Base-by-base conservation (phyloP, 148 eudicot species). In the Diospyros lotus region DNA sequence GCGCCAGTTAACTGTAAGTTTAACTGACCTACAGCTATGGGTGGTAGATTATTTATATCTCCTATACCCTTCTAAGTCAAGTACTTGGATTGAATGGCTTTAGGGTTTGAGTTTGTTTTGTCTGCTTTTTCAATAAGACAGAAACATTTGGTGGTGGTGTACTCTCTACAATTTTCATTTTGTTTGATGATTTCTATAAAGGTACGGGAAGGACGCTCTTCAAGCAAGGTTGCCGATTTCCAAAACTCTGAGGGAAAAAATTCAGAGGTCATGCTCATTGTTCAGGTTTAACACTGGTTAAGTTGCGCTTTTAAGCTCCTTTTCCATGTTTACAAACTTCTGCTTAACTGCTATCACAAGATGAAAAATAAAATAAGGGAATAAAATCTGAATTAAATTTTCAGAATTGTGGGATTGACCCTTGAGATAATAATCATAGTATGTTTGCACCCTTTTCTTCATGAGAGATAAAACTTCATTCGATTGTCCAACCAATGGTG, bases 1-100 rank as follows among this genome's bases (percentile, higher is more conserved):
- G 98, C 98, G 98, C 75, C 98, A 94, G 76, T 86, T 94, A 77
- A 94, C 98, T 5, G 98, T 94, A 86, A 83, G 90, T 76, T 64
- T 56, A 13, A 64, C 72, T 55, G 11, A 64, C 79, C 45, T 10
- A 39, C 56, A 42, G 45, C 17, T n/a, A 28, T 39, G 69, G 9
- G 54, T 63, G 4, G 66, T 70, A 38, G 63, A 59, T 42, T 60
- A 61, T 50, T 46, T 71, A 46, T 41, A 51, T 66, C 40, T 60
- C 42, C 46, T 6, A 38, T 61, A 48, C 53, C 50, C 11, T 58
- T 42, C 54, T 44, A 44, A 68, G 12, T 14, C 15, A 65, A 28
- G 28, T 75, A n/a, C 15, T 5, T 17, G 61, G 15, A 68, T 58
- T 61, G 43, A 39, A 3, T 55, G 18, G 39, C 6, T 61, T 61